These are phyloP conservation scores for Coniosporium tulheliwenetii DNA, from an alignment of 2,329 filamentous ascomycete genomes.

Conservation along the genomic window DNA sequence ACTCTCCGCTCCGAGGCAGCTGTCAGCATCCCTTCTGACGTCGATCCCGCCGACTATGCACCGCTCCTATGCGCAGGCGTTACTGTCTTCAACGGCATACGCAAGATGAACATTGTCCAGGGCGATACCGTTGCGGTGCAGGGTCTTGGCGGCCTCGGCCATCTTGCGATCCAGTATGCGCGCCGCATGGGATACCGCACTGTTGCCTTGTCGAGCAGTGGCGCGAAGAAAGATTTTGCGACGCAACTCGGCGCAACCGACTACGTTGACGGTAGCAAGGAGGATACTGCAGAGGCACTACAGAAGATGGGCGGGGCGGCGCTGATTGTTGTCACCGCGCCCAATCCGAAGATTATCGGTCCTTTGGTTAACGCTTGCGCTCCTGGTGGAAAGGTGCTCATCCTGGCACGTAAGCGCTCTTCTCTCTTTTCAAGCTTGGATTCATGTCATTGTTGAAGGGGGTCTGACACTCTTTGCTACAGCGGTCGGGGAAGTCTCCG, in stretches of 20 bases:
- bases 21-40: constrained; percentile 32
- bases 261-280: constrained; percentile 37
- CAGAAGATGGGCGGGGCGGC: constrained; percentile 44
- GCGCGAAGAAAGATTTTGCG: constrained; percentile 37
- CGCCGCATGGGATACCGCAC: constrained; percentile 36
- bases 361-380: constrained; percentile 39
- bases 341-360: constrained; percentile 39
- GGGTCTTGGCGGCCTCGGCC: constrained; percentile 36
- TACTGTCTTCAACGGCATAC: constrained; percentile 36
- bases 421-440: not conserved
- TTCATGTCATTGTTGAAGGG: no score
- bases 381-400: constrained; percentile 40
- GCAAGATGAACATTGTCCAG: constrained; percentile 28
- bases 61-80: constrained; percentile 22
- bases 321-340: constrained; percentile 47
- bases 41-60: constrained; percentile 27
- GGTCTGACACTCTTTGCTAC: constrained; percentile 6
- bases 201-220: constrained; percentile 33
- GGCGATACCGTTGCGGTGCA: constrained; percentile 35
- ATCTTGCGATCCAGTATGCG: constrained; percentile 37
- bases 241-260: constrained; percentile 39
- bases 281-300: constrained; percentile 34
- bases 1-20: constrained; percentile 44
- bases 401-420: constrained; percentile 29
- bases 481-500: constrained; percentile 28